Percentiles rank a stretch among this genome's conserved stretches.
phyloP scores from a whole-genome alignment of 371 early-diverging fungal genomes.

The Capillidium heterosporum region DNA sequence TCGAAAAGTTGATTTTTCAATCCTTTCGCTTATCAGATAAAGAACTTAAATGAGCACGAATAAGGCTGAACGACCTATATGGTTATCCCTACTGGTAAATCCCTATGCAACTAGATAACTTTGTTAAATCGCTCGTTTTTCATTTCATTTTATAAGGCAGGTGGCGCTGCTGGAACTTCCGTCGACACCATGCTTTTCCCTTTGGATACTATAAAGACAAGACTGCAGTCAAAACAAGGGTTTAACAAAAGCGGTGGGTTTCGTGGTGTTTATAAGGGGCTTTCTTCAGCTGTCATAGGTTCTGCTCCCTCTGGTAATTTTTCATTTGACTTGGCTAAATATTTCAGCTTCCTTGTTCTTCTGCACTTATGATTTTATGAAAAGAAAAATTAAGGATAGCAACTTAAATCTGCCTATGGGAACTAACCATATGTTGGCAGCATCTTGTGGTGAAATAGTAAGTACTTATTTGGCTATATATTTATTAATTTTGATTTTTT shows the following conservation, averaged over 20 bases:
- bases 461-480: slow-evolving; percentile 9
- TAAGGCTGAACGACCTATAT: no score
- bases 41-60: no score
- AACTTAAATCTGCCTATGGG: slow-evolving; percentile 28
- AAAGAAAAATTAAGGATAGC: slow-evolving; percentile 21
- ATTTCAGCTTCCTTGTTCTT: slow-evolving; percentile 75
- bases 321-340: neutral
- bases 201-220: slow-evolving; percentile 85
- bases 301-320: slow-evolving; percentile 73
- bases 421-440: slow-evolving; percentile 69
- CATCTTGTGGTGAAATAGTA: slow-evolving; percentile 82
- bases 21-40: no score
- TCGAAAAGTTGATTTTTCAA: no score
- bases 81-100: no score
- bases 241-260: slow-evolving; percentile 83
- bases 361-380: slow-evolving; percentile 71
- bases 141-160: no score
- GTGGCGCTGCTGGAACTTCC: slow-evolving; percentile 61
- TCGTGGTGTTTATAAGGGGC: slow-evolving; percentile 75
- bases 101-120: no score
- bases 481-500: neutral
- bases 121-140: no score
- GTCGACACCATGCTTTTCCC: slow-evolving; percentile 82
- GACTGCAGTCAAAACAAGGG: slow-evolving; percentile 72
- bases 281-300: slow-evolving; percentile 81